Conservation (phyloP, 352 stramenopile genomes). For the Blastocystis sp. region DNA sequence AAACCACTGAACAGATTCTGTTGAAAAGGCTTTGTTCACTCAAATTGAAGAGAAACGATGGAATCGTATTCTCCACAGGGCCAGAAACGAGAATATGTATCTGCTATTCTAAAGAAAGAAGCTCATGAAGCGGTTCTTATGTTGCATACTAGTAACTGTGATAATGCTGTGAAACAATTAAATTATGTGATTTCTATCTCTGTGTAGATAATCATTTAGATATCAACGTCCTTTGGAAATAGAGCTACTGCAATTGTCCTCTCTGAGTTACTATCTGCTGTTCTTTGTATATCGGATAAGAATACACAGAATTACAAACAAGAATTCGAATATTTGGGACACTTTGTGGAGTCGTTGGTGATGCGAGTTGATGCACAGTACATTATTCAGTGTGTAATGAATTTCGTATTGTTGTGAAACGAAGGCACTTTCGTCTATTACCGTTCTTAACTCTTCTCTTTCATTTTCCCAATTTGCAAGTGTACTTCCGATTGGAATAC, state of each 20-base stretch:
- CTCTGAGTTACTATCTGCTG: not conserved
- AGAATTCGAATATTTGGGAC: not conserved
- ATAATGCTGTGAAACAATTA: not conserved
- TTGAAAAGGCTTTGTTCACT: not conserved
- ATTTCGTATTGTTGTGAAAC: not conserved
- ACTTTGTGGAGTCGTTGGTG: slow-evolving; percentile 9
- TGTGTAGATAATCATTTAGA: not conserved
- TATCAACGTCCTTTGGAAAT: not conserved
- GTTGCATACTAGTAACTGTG: not conserved
- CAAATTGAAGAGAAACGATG: not conserved
- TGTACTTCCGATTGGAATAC: not conserved
- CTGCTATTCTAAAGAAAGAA: slow-evolving; percentile 1
- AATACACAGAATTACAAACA: not conserved
- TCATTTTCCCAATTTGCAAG: not conserved
- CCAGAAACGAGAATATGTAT: slow-evolving; percentile 3
- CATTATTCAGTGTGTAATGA: not conserved
- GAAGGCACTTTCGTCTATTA: too few species aligned
- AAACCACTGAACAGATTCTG: not conserved
- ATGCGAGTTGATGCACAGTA: not conserved
- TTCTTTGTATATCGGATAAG: slow-evolving; percentile 6
- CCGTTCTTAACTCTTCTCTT: not conserved
- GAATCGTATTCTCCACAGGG: not conserved
- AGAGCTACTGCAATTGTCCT: not conserved
- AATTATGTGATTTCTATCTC: not conserved
- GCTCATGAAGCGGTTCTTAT: not conserved